Evolutionary conservation across 768 basidiomycete species (phyloP), one percentile per base, ranked within the genome.

Genomic region (Amanita phalloides): DNA sequence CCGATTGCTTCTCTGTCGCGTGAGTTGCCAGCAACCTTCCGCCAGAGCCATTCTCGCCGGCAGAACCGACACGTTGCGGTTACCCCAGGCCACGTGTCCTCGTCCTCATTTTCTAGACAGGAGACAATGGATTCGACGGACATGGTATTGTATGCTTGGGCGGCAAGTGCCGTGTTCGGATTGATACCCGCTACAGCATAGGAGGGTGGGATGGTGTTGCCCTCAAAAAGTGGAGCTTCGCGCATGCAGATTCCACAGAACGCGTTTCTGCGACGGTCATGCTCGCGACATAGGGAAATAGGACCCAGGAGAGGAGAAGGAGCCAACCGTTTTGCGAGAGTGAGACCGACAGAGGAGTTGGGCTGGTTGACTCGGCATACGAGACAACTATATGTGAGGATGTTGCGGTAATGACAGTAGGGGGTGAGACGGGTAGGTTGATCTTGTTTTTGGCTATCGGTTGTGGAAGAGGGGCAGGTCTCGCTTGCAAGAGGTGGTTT

Each of bases 301-400:
- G 64, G 56, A 3, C 74, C 76, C 2, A 84, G 58, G 17, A 65
- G 68, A 0, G 71, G 69, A 6, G 73, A 73, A 47, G 57, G 47
- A 32, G 73, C 57, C 3, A 64, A 57, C 38, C 76, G 73, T 63
- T 81, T 82, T 14, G 73, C 78, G 30, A 56, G 54, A 1, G 70
- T 70, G 20, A 87, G 72, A 5, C 84, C 86, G 3, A 65, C 54
- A 30, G 66, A 70, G 3, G 72, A 66, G 53, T 64, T 67, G 1
- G 86, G 82, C 2, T 66, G 64, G 62, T 87, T 88, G 60, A 88
- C 70, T 14, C 86, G 77, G 67, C 86, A 90, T 30, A 87, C 75
- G 39, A 73, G 64, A 66, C 86, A 90, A 26, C 75, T 75, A 53
- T 64, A 70, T 21, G 57, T 61, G 36, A 75, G 64, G 56, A 88